Conservation (phyloP, 257 asterid species). For the Rubia yunnanensis region DNA sequence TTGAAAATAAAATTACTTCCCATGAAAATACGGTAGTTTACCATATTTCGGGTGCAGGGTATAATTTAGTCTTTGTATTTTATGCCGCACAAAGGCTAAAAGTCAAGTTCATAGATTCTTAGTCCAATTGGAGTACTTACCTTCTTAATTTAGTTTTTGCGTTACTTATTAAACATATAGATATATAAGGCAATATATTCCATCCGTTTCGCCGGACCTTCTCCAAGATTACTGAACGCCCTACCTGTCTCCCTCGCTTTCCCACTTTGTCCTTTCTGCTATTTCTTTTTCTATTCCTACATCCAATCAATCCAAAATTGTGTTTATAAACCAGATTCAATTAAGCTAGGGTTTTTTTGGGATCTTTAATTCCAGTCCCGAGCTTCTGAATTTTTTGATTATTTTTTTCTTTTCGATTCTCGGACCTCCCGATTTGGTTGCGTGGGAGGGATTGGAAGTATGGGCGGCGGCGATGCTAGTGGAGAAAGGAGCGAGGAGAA, state of each 20-base stretch:
- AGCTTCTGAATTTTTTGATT: not conserved
- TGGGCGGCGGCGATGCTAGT: conserved; percentile 44
- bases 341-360: conserved; percentile 4
- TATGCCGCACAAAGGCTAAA: too few relatives aligned
- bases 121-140: not conserved
- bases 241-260: not conserved
- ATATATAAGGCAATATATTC: not conserved
- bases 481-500: conserved; percentile 14
- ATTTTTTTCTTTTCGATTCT: not conserved
- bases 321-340: not conserved
- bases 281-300: not conserved
- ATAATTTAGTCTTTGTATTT: too few relatives aligned
- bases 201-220: not conserved
- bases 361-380: not conserved
- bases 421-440: conserved; percentile 12
- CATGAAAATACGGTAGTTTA: too few relatives aligned
- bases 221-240: not conserved
- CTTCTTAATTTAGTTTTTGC: not conserved
- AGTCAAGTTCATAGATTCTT: too few relatives aligned
- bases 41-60: too few relatives aligned
- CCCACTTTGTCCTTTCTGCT: not conserved
- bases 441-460: conserved; percentile 2
- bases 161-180: not conserved
- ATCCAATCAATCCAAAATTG: not conserved
- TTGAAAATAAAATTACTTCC: too few relatives aligned